Evolutionary conservation across 805 yeast species (phyloP), one percentile per base, ranked within the genome.

Genomic region (Candida piceae): DNA sequence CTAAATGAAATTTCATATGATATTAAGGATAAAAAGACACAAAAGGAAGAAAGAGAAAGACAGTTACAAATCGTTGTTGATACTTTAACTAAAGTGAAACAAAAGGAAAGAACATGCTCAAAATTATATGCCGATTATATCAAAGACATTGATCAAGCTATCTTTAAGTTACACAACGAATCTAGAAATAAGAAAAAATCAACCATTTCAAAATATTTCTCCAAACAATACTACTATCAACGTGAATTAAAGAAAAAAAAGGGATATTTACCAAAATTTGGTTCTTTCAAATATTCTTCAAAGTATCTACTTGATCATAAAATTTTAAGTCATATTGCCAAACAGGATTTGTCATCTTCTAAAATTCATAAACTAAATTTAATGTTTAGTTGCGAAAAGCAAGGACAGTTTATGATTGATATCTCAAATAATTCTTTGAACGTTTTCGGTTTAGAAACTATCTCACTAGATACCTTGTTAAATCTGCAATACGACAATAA

Each of bases 1-100:
- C 61, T 93, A 40, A 87, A 88, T 52, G 86, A 84, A 44, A 80
- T 93, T 43, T 95, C 96, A 0, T 62, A 71, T 36, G 97, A 90
- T 45, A 86, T 93, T 45, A 66, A 62, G 46, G 55, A 59, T 35
- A 69, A 70, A 46, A 70, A 66, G 44, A 53, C 62, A 9, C 74
- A 69, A 43, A 58, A 76, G 42, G 53, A 57, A 25, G 56, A 60
- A 26, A 52, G 77, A 9, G 63, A 63, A 17, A 53, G 60, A 13
- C 75, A 73, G 42, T 50, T 69, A 24, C 57, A 52, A 11, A 58
- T 67, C 8, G 69, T 75, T 9, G 43, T 58, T 19, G 65, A 62
- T 10, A 69, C 78, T 0, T 52, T 67, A 31, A 52, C 60, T 7
- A 74, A 71, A 42, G 53, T 76, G 39, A 54, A 56, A 15, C 68